Conservation (phyloP, 768 basidiomycete genomes). For the Tylopilus sp. region DNA sequence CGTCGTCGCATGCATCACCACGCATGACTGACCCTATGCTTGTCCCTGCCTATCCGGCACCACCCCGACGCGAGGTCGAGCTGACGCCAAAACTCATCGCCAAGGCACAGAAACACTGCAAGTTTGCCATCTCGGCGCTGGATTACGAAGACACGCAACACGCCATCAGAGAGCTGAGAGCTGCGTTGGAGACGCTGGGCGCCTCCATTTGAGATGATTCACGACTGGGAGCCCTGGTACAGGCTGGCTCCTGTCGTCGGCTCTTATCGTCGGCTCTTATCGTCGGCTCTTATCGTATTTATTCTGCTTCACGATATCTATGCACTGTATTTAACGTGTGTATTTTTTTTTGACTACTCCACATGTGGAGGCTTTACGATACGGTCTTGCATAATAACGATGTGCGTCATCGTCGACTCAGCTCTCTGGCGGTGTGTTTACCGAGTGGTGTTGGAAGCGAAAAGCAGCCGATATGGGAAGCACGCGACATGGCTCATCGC, state of each 20-base stretch:
- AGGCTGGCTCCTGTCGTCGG: conserved; percentile 4
- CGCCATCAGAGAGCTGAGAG: conserved; percentile 76
- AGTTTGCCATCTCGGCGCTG: conserved; percentile 90
- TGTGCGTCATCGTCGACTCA: neutral
- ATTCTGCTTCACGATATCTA: conserved; percentile 1
- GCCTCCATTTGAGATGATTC: conserved; percentile 32
- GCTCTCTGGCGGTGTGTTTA: neutral
- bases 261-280: neutral
- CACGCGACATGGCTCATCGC: conserved; percentile 1
- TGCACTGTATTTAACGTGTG: neutral
- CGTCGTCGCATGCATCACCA: neutral
- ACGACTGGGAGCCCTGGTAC: too few species aligned
- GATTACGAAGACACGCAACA: conserved; percentile 93
- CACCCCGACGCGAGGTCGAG: conserved; percentile 32
- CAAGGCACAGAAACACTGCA: conserved; percentile 86
- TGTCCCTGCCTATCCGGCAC: conserved; percentile 19
- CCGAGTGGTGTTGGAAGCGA: neutral
- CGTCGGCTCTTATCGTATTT: conserved; percentile 4
- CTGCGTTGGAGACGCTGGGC: conserved; percentile 67
- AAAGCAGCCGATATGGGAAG: neutral
- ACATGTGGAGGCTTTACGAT: neutral
- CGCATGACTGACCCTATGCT: conserved; percentile 6
- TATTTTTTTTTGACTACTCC: neutral
- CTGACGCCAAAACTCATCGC: conserved; percentile 65
- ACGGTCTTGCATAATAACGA: conserved; percentile 3